Percentiles rank a stretch among this genome's conserved stretches.
Evolutionary conservation across 768 basidiomycete species (phyloP).

Genomic region (Suillus spraguei): DNA sequence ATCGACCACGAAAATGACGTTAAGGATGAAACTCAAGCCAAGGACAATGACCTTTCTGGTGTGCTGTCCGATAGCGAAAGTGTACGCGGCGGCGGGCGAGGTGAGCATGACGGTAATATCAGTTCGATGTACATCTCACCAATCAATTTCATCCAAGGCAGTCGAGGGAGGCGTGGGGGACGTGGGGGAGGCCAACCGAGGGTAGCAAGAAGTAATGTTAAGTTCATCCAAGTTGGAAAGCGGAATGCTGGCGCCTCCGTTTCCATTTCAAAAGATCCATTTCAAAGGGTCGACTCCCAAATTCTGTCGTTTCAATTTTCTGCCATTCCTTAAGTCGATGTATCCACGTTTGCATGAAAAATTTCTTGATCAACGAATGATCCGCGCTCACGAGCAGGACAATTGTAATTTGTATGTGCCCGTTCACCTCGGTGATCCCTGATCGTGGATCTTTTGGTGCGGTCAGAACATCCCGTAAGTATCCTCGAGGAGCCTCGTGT

Average conservation of each 20-base stretch:
- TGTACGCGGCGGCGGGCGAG: conserved; percentile 7
- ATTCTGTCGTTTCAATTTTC: background rate
- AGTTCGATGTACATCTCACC: background rate
- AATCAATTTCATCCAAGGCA: background rate
- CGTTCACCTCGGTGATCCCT: no score
- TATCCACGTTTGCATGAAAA: background rate
- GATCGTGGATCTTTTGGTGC: background rate
- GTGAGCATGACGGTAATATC: conserved; percentile 15
- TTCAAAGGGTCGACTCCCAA: background rate
- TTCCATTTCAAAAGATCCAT: background rate
- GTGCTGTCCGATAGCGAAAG: conserved; percentile 25
- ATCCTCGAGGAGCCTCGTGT: conserved; percentile 6
- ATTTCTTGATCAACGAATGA: background rate
- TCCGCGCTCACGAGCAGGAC: background rate
- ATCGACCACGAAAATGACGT: conserved; percentile 24
- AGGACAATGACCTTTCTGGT: conserved; percentile 10
- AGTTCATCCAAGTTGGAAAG: background rate
- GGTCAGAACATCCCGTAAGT: background rate
- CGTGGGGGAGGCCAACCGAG: background rate
- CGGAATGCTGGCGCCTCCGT: background rate
- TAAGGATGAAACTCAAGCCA: conserved; percentile 23
- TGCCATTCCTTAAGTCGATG: conserved; percentile 1
- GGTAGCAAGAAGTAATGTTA: background rate
- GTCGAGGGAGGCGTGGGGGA: background rate
- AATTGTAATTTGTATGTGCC: background rate